phyloP scores from a whole-genome alignment of 495 filamentous ascomycete genomes.

The Penicillium pulvis region DNA sequence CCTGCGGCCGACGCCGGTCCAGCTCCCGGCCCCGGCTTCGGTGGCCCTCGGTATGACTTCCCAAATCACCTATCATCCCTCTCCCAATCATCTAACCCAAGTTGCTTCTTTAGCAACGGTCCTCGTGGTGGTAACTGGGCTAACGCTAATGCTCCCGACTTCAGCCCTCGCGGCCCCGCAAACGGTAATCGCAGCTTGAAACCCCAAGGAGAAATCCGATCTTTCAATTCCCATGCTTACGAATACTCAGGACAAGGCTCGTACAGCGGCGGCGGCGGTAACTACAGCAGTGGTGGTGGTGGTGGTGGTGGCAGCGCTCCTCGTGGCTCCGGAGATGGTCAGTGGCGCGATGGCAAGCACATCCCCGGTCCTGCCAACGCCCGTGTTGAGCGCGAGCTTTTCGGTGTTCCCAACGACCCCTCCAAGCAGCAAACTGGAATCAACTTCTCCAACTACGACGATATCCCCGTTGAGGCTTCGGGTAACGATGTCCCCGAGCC shows the following conservation, averaged over 20 bases:
- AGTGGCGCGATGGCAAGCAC: slow-evolving; percentile 97
- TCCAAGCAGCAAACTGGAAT: slow-evolving; percentile 95
- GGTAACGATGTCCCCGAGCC: slow-evolving; percentile 93
- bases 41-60: slow-evolving; percentile 42
- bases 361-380: slow-evolving; percentile 84
- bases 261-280: slow-evolving; percentile 48
- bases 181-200: slow-evolving; percentile 50
- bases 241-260: slow-evolving; percentile 59
- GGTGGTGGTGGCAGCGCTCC: slow-evolving; percentile 43
- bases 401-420: slow-evolving; percentile 90
- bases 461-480: slow-evolving; percentile 97
- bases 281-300: slow-evolving; percentile 15
- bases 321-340: slow-evolving; percentile 88
- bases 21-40: slow-evolving; percentile 35
- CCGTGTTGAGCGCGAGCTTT: slow-evolving; percentile 91
- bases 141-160: slow-evolving; percentile 63
- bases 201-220: slow-evolving; percentile 36
- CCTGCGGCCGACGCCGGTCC: slow-evolving; percentile 44
- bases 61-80: slow-evolving; percentile 3
- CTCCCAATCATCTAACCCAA: slow-evolving; percentile 10
- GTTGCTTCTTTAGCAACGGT: slow-evolving; percentile 25
- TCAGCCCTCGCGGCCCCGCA: slow-evolving; percentile 59
- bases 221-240: slow-evolving; percentile 70
- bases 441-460: slow-evolving; percentile 99
- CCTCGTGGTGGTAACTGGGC: slow-evolving; percentile 73